Evolutionary conservation across 306 rosid genomes (phyloP).

Genomic region (Glycine latifolia): DNA sequence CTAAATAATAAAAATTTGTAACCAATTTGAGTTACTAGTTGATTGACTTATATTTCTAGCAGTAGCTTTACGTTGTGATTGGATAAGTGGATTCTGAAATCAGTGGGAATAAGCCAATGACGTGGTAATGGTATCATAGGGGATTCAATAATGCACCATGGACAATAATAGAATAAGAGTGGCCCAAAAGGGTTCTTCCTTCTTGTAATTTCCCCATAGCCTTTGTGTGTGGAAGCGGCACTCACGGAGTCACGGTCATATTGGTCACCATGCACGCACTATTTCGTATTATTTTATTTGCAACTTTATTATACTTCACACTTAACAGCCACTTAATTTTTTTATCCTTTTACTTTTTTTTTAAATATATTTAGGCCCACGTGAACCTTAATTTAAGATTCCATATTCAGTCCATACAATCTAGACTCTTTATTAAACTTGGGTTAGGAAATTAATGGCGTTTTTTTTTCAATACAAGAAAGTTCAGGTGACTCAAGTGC

Average conservation of each 20-base stretch:
- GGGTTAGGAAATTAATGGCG: neutral
- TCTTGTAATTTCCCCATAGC: slow-evolving; percentile 20
- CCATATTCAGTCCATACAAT: neutral
- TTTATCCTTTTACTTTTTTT: neutral
- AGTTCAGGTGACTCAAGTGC: too few relatives aligned
- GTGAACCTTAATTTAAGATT: slow-evolving; percentile 32
- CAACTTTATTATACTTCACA: neutral
- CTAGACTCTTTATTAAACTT: neutral
- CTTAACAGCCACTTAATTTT: slow-evolving; percentile 1
- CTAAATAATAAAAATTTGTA: too few relatives aligned
- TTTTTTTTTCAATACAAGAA: too few relatives aligned
- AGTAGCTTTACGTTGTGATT: slow-evolving; percentile 34
- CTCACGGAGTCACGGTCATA: neutral
- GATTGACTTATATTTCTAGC: neutral
- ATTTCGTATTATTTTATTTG: slow-evolving; percentile 19
- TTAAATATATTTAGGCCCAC: neutral
- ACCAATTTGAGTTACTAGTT: neutral
- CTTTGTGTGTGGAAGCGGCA: slow-evolving; percentile 46
- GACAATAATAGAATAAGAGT: slow-evolving; percentile 20
- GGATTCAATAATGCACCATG: slow-evolving; percentile 42
- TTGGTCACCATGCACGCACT: slow-evolving; percentile 45
- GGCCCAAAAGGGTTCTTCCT: slow-evolving; percentile 24
- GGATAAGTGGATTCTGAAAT: slow-evolving; percentile 47
- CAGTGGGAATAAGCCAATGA: slow-evolving; percentile 36
- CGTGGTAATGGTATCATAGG: slow-evolving; percentile 1